phyloP scores from a whole-genome alignment of 2,329 filamentous ascomycete species.

The Neonectria hederae region DNA sequence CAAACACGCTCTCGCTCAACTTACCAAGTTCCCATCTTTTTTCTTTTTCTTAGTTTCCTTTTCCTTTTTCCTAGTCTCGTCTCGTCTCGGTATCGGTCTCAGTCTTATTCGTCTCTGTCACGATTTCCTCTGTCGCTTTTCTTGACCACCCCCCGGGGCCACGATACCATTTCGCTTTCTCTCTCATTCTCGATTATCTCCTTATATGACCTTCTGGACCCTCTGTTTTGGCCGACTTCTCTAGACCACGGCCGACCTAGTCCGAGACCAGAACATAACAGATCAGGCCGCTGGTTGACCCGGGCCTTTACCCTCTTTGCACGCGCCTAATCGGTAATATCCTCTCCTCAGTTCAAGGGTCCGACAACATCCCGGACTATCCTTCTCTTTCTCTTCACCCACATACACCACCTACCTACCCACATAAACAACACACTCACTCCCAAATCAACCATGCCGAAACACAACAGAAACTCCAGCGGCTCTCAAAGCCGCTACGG shows the following conservation, averaged over 20 bases:
- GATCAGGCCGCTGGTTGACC: slow-evolving; percentile 41
- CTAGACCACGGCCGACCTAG: slow-evolving; percentile 31
- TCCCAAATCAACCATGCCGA: slow-evolving; percentile 53
- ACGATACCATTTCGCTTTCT: slow-evolving; percentile 27
- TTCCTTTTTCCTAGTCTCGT: slow-evolving; percentile 37
- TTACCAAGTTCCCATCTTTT: slow-evolving; percentile 26
- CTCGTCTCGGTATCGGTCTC: slow-evolving; percentile 44
- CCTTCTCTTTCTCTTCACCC: slow-evolving; percentile 20
- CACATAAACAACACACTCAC: slow-evolving; percentile 14
- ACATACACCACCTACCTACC: neutral
- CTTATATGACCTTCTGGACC: slow-evolving; percentile 18
- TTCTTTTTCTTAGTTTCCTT: slow-evolving; percentile 19
- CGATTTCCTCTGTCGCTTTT: slow-evolving; percentile 39
- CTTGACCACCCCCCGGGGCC: slow-evolving; percentile 16
- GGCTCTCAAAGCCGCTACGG: slow-evolving; percentile 44
- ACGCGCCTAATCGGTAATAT: slow-evolving; percentile 43
- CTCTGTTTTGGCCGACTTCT: slow-evolving; percentile 29
- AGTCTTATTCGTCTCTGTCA: slow-evolving; percentile 42
- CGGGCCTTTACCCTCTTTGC: slow-evolving; percentile 33
- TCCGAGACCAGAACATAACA: slow-evolving; percentile 23
- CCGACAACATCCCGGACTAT: slow-evolving; percentile 24
- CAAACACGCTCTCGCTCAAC: slow-evolving; percentile 41
- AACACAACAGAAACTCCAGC: slow-evolving; percentile 55
- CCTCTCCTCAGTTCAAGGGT: slow-evolving; percentile 24
- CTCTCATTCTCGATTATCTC: slow-evolving; percentile 1